Percentiles rank a stretch among this genome's conserved stretches.
phyloP scores from a whole-genome alignment of 495 filamentous ascomycete genomes.

The Hyaloscypha hepaticicola region DNA sequence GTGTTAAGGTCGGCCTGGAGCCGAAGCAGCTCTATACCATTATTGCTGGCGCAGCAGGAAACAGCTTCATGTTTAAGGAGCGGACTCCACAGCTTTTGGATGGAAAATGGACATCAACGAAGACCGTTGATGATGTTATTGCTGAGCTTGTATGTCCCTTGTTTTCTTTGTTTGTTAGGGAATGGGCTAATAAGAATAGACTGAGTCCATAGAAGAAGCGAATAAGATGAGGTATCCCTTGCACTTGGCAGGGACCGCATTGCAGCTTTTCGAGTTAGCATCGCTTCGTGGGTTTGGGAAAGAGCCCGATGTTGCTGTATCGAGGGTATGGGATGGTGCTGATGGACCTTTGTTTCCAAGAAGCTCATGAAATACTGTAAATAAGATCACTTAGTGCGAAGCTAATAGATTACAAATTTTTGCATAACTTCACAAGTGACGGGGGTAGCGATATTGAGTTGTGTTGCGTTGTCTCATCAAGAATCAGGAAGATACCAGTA shows the following conservation, averaged over 20 bases:
- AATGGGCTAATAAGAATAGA: constrained; percentile 16
- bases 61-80: constrained; percentile 59
- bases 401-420: too few relatives aligned
- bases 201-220: constrained; percentile 21
- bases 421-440: too few relatives aligned
- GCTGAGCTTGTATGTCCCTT: constrained; percentile 24
- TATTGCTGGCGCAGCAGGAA: constrained; percentile 68
- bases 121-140: constrained; percentile 25
- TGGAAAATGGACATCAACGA: constrained; percentile 27
- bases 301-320: constrained; percentile 21
- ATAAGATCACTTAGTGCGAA: too few relatives aligned
- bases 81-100: constrained; percentile 55
- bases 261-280: constrained; percentile 27
- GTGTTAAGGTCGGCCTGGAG: constrained; percentile 59
- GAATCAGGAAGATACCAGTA: too few relatives aligned
- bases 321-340: constrained; percentile 21
- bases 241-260: constrained; percentile 23
- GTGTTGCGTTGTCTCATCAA: neutral
- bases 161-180: neutral
- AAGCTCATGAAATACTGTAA: neutral
- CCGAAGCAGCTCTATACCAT: constrained; percentile 64
- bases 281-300: constrained; percentile 20
- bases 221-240: constrained; percentile 27
- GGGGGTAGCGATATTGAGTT: too few relatives aligned
- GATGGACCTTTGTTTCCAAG: constrained; percentile 16